A percentile compares a stretch with the other conserved stretches of the same genome.
These are phyloP conservation scores for Datisca glomerata DNA, from an alignment of 306 rosid species.

Conservation along the genomic window DNA sequence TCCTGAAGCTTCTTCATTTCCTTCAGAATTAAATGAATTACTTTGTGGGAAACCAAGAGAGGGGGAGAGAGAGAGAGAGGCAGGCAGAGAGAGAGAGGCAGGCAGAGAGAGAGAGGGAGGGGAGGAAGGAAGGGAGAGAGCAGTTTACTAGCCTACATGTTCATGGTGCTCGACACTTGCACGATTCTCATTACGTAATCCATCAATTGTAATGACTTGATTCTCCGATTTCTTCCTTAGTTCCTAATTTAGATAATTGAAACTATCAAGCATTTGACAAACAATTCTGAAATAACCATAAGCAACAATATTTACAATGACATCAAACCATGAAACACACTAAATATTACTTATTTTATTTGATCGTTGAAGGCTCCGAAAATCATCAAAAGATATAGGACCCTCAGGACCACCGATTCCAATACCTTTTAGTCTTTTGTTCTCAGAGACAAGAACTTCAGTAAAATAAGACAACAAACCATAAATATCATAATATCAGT, in stretches of 20 bases:
- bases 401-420: slow-evolving; percentile 97
- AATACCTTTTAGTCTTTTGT: slow-evolving; percentile 81
- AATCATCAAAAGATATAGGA: slow-evolving; percentile 95
- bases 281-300: slow-evolving; percentile 3
- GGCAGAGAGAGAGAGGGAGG: not conserved
- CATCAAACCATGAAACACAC: no score
- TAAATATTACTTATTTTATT: no score
- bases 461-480: slow-evolving; percentile 10
- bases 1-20: no score
- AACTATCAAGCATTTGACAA: no score
- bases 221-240: slow-evolving; percentile 86
- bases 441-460: slow-evolving; percentile 58
- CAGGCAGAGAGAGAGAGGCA: no score
- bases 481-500: not conserved
- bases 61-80: no score
- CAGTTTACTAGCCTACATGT: slow-evolving; percentile 35
- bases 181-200: slow-evolving; percentile 48
- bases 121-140: no score
- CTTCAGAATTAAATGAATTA: no score
- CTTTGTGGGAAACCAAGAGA: no score
- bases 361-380: slow-evolving; percentile 90
- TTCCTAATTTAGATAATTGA: slow-evolving; percentile 37
- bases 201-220: slow-evolving; percentile 58
- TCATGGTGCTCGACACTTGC: slow-evolving; percentile 47
- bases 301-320: not conserved